Percentiles rank a stretch among this genome's conserved stretches.
Conservation (phyloP, 768 basidiomycete genomes). For the Mycena latifolia region DNA sequence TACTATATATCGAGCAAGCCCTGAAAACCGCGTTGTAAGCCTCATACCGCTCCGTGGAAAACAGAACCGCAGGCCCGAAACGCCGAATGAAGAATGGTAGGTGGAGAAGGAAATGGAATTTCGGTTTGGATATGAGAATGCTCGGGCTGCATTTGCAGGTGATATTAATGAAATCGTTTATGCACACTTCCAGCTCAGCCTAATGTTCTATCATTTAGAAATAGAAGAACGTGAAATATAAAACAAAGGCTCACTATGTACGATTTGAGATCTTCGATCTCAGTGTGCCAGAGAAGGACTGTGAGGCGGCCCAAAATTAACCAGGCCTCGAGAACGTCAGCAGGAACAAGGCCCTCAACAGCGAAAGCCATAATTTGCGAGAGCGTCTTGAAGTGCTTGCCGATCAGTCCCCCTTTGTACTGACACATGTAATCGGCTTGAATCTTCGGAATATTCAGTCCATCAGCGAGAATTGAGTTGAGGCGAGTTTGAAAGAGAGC, state of each 20-base stretch:
- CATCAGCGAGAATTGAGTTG: constrained; percentile 38
- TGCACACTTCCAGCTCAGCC: constrained; percentile 34
- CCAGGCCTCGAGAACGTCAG: constrained; percentile 39
- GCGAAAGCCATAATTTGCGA: constrained; percentile 45
- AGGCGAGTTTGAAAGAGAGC: constrained; percentile 40
- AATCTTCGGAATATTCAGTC: constrained; percentile 41
- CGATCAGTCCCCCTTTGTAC: constrained; percentile 46
- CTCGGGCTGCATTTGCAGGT: constrained; percentile 38
- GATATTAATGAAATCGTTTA: constrained; percentile 38
- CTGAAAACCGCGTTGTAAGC: constrained; percentile 40
- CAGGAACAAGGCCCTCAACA: constrained; percentile 40
- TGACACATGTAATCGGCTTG: constrained; percentile 46
- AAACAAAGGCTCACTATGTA: constrained; percentile 38
- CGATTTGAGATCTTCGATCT: constrained; percentile 38
- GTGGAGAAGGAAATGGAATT: constrained; percentile 41
- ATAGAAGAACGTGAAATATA: not conserved
- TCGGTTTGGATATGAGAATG: constrained; percentile 40
- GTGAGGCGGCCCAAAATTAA: constrained; percentile 35
- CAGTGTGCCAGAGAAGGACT: constrained; percentile 45
- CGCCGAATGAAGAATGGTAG: constrained; percentile 40
- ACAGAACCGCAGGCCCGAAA: constrained; percentile 45
- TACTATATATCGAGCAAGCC: constrained; percentile 33
- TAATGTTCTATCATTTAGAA: constrained; percentile 1
- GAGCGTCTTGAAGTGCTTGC: constrained; percentile 44
- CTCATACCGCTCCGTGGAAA: constrained; percentile 45